These are phyloP conservation scores for Dipodascus albidus DNA, from an alignment of 805 yeast species.

Conservation along the genomic window DNA sequence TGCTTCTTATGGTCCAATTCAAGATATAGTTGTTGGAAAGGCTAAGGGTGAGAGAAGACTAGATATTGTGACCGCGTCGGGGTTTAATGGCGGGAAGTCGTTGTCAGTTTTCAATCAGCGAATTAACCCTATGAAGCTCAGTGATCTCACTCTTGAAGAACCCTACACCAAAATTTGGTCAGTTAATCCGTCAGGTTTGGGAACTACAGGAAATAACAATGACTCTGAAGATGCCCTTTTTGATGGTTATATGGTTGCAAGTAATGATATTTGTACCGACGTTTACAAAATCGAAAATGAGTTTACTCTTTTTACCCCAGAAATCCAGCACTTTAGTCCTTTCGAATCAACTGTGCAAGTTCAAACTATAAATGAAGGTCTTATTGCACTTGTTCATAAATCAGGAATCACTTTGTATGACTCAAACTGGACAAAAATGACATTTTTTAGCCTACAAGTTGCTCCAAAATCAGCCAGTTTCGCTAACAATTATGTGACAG, in stretches of 20 bases:
- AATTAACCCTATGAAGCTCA: constrained; percentile 53
- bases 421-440: constrained; percentile 4
- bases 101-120: constrained; percentile 56
- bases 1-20: constrained; percentile 60
- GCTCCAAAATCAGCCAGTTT: neutral
- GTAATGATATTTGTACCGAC: constrained; percentile 43
- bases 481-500: neutral
- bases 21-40: constrained; percentile 55
- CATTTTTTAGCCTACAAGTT: neutral
- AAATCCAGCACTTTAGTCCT: neutral
- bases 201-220: constrained; percentile 9
- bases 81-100: constrained; percentile 43
- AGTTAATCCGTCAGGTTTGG: constrained; percentile 9
- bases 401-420: constrained; percentile 47
- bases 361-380: constrained; percentile 10
- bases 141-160: constrained; percentile 60
- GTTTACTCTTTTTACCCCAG: constrained; percentile 46
- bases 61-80: constrained; percentile 61
- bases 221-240: constrained; percentile 27
- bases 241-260: constrained; percentile 55
- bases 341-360: neutral
- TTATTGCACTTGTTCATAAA: constrained; percentile 66
- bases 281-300: constrained; percentile 24
- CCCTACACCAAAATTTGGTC: constrained; percentile 33
- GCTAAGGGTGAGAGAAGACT: constrained; percentile 19